A percentile compares a stretch with the other conserved stretches of the same genome.
These are phyloP conservation scores for Yamadazyma pseudoaaseri DNA, from an alignment of 1,139 yeast genomes.

Conservation along the genomic window DNA sequence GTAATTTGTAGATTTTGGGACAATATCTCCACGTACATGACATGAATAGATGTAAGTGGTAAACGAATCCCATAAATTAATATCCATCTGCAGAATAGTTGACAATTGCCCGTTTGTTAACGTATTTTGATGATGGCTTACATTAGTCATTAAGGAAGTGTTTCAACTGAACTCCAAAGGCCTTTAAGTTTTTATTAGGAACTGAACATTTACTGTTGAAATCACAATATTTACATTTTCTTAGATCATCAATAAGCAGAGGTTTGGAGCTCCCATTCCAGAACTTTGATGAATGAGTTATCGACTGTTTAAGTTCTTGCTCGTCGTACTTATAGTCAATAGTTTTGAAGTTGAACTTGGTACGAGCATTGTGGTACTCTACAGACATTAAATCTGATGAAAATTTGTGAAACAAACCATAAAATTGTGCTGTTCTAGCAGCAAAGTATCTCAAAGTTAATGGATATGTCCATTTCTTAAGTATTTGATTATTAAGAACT, in stretches of 20 bases:
- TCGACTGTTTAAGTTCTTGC: constrained; percentile 22
- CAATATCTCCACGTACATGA: constrained; percentile 45
- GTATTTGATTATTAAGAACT: constrained; percentile 15
- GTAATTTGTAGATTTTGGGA: constrained; percentile 19
- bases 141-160: constrained; percentile 20
- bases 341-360: constrained; percentile 36
- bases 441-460: constrained; percentile 59
- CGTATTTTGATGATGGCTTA: constrained; percentile 44
- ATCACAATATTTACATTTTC: constrained; percentile 54
- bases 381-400: constrained; percentile 39
- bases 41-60: constrained; percentile 41
- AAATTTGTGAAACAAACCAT: constrained; percentile 30
- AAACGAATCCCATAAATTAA: constrained; percentile 46
- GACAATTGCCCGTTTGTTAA: constrained; percentile 19
- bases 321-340: constrained; percentile 35
- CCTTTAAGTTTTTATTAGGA: constrained; percentile 22
- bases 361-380: constrained; percentile 49
- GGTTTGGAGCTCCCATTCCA: constrained; percentile 60
- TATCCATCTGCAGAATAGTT: constrained; percentile 43
- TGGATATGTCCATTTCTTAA: constrained; percentile 48
- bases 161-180: constrained; percentile 15
- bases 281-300: constrained; percentile 37
- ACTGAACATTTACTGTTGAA: constrained; percentile 37
- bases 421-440: constrained; percentile 52
- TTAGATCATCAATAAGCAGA: constrained; percentile 30